Evolutionary conservation across 768 basidiomycete species (phyloP).

Genomic region (Boletus rubropictus): DNA sequence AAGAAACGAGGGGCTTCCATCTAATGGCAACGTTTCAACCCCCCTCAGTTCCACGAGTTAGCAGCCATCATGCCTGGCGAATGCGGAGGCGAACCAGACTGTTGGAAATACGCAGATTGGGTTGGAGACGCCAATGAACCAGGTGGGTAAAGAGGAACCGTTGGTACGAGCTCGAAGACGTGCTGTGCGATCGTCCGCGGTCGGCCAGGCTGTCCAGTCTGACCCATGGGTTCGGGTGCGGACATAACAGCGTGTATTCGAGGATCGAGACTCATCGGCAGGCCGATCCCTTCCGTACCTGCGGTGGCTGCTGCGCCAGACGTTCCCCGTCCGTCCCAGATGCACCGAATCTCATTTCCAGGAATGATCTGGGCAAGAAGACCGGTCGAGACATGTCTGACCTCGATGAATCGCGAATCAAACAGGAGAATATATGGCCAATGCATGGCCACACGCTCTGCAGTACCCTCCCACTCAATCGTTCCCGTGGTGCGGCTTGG

Average conservation of each 20-base stretch:
- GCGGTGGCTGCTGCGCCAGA: constrained; percentile 22
- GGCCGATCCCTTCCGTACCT: constrained; percentile 30
- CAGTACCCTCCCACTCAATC: constrained; percentile 93
- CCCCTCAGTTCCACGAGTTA: constrained; percentile 20
- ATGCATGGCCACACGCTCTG: constrained; percentile 84
- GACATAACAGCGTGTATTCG: constrained; percentile 87
- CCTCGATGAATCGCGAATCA: constrained; percentile 85
- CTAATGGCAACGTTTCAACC: not conserved
- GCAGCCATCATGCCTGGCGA: constrained; percentile 41
- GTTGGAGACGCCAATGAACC: constrained; percentile 51
- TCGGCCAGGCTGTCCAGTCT: constrained; percentile 36
- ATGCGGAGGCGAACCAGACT: constrained; percentile 48
- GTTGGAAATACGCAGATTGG: constrained; percentile 46
- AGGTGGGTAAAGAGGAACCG: constrained; percentile 34
- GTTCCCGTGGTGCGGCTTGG: constrained; percentile 64
- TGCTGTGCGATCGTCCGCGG: constrained; percentile 57
- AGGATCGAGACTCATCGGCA: constrained; percentile 62
- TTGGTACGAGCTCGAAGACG: constrained; percentile 66
- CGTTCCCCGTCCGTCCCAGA: constrained; percentile 79
- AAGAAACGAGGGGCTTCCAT: not conserved
- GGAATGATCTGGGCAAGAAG: constrained; percentile 77
- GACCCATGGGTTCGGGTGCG: constrained; percentile 34
- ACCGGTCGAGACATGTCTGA: constrained; percentile 78
- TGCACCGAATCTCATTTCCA: constrained; percentile 75
- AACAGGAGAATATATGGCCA: constrained; percentile 85